Evolutionary conservation across 176 grass and related monocot genomes (phyloP).

Genomic region (Olyra latifolia): DNA sequence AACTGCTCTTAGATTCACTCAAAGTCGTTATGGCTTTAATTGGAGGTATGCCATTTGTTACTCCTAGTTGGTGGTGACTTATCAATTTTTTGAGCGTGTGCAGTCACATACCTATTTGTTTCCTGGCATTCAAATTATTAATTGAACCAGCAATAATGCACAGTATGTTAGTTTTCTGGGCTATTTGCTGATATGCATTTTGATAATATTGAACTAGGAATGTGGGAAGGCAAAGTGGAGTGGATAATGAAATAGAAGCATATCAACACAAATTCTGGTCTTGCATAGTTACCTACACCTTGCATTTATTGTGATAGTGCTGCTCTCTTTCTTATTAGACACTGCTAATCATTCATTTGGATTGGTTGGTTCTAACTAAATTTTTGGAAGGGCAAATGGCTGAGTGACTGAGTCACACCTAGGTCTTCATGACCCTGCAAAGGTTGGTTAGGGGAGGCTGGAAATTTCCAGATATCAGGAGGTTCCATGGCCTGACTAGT

Average conservation of each 20-base stretch:
- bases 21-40: not conserved
- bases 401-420: not conserved
- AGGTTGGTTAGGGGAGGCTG: not conserved
- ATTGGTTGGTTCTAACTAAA: not conserved
- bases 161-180: not conserved
- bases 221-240: not conserved
- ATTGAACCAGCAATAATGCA: not conserved
- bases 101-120: slow-evolving; percentile 9
- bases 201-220: slow-evolving; percentile 2
- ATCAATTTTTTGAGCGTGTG: not conserved
- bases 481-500: not conserved
- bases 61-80: not conserved
- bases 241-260: not conserved
- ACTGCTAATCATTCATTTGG: not conserved
- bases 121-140: not conserved
- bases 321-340: not conserved
- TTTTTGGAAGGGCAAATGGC: not conserved
- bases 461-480: not conserved
- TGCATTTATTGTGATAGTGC: not conserved
- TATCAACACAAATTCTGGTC: not conserved
- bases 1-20: not conserved
- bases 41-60: not conserved
- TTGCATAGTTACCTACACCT: not conserved
- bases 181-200: not conserved
- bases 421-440: not conserved